A percentile compares a stretch with the other conserved stretches of the same genome.
phyloP scores from a whole-genome alignment of 208 protist species.

The Leishmania arabica region DNA sequence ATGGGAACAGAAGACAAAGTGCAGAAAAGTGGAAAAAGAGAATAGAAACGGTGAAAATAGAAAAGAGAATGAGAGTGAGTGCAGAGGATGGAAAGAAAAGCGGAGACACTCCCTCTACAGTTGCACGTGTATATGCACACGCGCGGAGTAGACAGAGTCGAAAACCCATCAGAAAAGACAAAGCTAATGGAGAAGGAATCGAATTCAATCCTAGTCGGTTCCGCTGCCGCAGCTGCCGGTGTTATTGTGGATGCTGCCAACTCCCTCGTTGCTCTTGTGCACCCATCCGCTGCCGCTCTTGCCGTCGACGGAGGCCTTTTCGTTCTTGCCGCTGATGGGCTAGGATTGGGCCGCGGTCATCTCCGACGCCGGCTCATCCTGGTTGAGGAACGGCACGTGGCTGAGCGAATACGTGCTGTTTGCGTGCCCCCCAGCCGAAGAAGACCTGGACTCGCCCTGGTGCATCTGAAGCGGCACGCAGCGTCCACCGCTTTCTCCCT shows the following conservation, averaged over 20 bases:
- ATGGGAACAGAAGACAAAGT: background rate
- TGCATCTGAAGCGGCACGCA: conserved; percentile 15
- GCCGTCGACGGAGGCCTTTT: conserved; percentile 1
- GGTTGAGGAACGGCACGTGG: conserved; percentile 12
- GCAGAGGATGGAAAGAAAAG: background rate
- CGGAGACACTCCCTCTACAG: background rate
- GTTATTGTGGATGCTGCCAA: conserved; percentile 31
- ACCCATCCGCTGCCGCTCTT: conserved; percentile 18
- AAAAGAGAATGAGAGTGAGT: conserved; percentile 5
- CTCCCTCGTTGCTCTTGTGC: conserved; percentile 25
- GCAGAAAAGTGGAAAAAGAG: background rate
- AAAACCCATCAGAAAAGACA: background rate
- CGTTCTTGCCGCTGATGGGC: background rate
- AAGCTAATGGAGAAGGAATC: background rate
- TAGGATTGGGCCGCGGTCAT: background rate
- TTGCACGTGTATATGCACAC: background rate
- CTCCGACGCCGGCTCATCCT: conserved; percentile 2
- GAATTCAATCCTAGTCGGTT: conserved; percentile 12
- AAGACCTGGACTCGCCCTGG: background rate
- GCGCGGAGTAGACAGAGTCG: background rate
- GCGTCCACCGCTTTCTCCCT: conserved; percentile 17
- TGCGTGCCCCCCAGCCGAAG: background rate
- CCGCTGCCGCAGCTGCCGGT: conserved; percentile 32
- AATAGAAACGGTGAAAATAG: background rate
- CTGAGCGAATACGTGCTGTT: conserved; percentile 1